Conservation (phyloP, 495 filamentous ascomycete genomes). For the Aspergillus avenaceus region DNA sequence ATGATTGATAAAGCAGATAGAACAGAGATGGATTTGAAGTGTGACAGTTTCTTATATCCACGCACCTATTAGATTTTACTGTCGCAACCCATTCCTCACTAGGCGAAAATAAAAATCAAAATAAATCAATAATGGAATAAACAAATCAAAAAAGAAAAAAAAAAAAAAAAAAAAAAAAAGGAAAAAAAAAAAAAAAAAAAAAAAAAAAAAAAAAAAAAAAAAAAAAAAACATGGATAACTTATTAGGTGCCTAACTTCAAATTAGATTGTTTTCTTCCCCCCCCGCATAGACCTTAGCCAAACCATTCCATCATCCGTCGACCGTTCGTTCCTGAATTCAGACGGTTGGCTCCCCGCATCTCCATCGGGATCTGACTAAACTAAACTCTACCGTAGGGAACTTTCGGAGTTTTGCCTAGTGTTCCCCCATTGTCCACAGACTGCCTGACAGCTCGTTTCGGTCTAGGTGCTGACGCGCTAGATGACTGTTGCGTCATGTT, state of each 20-base stretch:
- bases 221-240: not conserved
- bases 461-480: no score
- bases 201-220: not conserved
- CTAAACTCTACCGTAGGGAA: not conserved
- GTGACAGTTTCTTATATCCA: not conserved
- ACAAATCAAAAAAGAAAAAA: no score
- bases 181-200: not conserved
- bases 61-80: not conserved
- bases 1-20: no score
- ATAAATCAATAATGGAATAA: no score
- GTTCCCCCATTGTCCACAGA: no score
- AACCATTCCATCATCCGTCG: not conserved
- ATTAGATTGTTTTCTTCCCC: not conserved
- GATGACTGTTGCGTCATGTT: not conserved
- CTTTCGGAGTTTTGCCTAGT: no score
- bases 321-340: slow-evolving; percentile 2
- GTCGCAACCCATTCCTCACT: not conserved
- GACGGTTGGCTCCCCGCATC: slow-evolving; percentile 1
- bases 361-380: not conserved
- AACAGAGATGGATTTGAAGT: no score
- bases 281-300: slow-evolving; percentile 3
- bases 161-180: not conserved
- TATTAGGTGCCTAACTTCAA: not conserved
- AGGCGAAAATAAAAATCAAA: no score
- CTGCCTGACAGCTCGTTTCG: no score